Conservation (phyloP, 768 basidiomycete species). For the Solioccasus polychromus region DNA sequence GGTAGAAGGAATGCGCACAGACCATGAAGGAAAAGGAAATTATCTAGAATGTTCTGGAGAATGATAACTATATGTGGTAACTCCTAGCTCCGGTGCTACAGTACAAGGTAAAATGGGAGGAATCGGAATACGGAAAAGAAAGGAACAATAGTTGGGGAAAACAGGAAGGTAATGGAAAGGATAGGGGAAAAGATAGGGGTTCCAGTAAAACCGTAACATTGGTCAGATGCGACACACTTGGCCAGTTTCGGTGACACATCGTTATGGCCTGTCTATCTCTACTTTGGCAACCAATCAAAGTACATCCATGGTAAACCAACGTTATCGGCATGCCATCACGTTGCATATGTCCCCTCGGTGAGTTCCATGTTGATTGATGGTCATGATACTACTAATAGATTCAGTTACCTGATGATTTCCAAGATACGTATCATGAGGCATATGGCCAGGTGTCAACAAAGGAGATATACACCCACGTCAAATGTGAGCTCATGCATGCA, state of each 20-base stretch:
- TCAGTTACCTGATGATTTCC: slow-evolving; percentile 12
- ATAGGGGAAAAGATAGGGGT: no score
- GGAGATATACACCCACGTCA: slow-evolving; percentile 1
- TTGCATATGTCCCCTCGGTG: not conserved
- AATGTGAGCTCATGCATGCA: slow-evolving; percentile 1
- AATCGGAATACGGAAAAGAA: no score
- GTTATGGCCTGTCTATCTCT: not conserved
- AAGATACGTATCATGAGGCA: not conserved
- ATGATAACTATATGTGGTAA: no score
- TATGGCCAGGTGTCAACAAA: not conserved
- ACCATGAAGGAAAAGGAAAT: no score
- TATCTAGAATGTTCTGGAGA: no score
- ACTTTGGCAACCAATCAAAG: not conserved
- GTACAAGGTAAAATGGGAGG: no score
- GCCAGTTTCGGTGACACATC: not conserved
- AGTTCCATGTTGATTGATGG: no score
- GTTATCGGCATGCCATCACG: not conserved
- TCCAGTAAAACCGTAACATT: no score
- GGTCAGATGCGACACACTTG: not conserved
- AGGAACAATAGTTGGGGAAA: no score
- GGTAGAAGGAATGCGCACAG: no score
- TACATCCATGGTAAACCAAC: not conserved
- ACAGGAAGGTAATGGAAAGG: no score
- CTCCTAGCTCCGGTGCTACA: no score
- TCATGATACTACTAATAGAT: not conserved